Percentiles rank a stretch among this genome's conserved stretches.
Evolutionary conservation across 2,329 filamentous ascomycete genomes (phyloP).

Genomic region (Penicillium sp.): DNA sequence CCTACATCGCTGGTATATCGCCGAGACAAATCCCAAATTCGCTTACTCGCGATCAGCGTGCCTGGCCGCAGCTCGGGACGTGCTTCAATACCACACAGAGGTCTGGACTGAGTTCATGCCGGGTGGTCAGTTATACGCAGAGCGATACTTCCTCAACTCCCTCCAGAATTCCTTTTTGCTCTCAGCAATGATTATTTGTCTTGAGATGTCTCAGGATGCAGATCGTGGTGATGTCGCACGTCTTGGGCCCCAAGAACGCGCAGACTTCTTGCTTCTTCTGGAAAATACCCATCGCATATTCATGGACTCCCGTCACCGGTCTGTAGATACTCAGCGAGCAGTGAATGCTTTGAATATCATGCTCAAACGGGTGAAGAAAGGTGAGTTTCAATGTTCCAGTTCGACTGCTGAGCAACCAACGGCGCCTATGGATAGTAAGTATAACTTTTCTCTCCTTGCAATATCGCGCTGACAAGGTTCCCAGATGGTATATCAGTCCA

Average conservation of each 20-base stretch:
- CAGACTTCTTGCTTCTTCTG: conserved; percentile 27
- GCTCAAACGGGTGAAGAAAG: conserved; percentile 27
- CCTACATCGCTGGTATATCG: conserved; percentile 56
- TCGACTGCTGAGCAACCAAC: conserved; percentile 3
- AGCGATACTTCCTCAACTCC: conserved; percentile 59
- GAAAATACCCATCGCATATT: conserved; percentile 32
- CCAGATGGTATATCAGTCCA: conserved; percentile 10
- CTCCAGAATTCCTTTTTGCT: conserved; percentile 61
- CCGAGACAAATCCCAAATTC: conserved; percentile 39
- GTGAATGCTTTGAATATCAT: conserved; percentile 31
- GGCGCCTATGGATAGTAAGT: not conserved
- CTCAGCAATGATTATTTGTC: conserved; percentile 60
- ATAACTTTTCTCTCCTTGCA: not conserved
- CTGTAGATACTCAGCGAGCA: conserved; percentile 32
- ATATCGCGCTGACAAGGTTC: not conserved
- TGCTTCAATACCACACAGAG: conserved; percentile 52
- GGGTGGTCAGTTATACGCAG: conserved; percentile 53
- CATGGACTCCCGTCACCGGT: conserved; percentile 22
- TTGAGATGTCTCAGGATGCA: conserved; percentile 38
- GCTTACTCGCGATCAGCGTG: conserved; percentile 49
- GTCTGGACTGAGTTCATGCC: conserved; percentile 54
- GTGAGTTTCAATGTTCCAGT: not conserved
- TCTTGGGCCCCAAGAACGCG: conserved; percentile 12
- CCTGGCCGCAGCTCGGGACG: conserved; percentile 49
- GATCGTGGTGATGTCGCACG: conserved; percentile 10